These are phyloP conservation scores for Citrus glauca DNA, from an alignment of 345 rosid genomes.

Conservation along the genomic window DNA sequence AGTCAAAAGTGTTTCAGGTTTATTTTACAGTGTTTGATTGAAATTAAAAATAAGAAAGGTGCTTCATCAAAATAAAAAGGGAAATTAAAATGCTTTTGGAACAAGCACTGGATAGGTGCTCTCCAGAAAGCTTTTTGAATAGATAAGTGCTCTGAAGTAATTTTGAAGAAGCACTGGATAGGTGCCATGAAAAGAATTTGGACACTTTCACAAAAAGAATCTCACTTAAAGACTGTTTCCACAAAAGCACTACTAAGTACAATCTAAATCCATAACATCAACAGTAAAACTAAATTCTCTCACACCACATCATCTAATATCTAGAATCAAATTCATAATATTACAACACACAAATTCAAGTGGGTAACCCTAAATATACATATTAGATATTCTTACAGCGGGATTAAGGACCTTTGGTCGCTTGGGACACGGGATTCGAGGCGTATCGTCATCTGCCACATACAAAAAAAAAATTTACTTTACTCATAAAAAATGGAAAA, in stretches of 20 bases:
- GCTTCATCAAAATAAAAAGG: no score
- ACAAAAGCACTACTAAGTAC: background rate
- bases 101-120: no score
- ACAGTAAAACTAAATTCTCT: background rate
- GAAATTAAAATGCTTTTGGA: no score
- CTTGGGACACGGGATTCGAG: slow-evolving; percentile 15
- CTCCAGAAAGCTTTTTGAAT: no score
- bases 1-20: background rate
- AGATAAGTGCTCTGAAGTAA: no score
- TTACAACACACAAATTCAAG: background rate
- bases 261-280: background rate
- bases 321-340: background rate
- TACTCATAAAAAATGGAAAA: background rate
- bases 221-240: background rate
- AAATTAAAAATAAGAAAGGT: no score
- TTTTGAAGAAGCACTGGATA: no score
- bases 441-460: slow-evolving; percentile 24
- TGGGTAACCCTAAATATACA: background rate
- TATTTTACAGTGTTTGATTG: background rate
- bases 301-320: background rate
- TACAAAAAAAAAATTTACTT: background rate
- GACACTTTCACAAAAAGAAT: background rate
- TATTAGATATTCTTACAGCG: slow-evolving; percentile 19
- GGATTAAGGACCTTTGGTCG: slow-evolving; percentile 17
- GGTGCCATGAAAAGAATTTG: background rate